Base-by-base conservation (phyloP, 805 yeast genomes). In the Wickerhamomyces mucosus region DNA sequence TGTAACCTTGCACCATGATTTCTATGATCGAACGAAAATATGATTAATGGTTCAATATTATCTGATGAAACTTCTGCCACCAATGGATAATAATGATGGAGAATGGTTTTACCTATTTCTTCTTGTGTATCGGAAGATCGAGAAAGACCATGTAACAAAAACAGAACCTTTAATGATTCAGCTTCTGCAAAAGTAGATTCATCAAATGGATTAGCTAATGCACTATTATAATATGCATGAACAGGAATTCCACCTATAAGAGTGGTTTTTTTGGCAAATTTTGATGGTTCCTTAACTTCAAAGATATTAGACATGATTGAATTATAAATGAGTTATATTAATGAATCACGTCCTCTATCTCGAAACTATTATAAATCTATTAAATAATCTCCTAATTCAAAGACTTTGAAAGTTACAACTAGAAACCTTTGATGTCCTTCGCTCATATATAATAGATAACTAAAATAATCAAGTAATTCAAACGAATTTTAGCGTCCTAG, bases 1-100 rank as follows among this genome's bases (percentile, higher is more conserved):
- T 44, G 13, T 0, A 25, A 7, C 13, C 50, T 29, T 3, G 10
- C 18, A 8, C 52, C 50, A 26, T 47, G 52, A 31, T 47, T 47
- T 33, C 43, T 34, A 8, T 33, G 40, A 27, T 47, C 52, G 36
- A 43, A 47, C 4, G 40, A 20, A 11, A 46, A 8, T 2, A 46
- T 26, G 9, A 44, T 18, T 5, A 46, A 23, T 3, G 43, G 39
- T 9, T 15, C 21, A 14, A 23, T 16, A 23, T 6, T 7, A 23
- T 23, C 26, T 14, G 16, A 23, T 8, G 26, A 15, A 5, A 13
- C 7, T 5, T 23, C 26, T 8, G 16, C 26, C 7, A 16, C 26
- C 10, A 23, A 11, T 5, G 26, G 26, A 11, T 23, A 23, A 23
- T 23, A 23, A 15, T 16, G 16, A 23, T 23, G 15, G 5, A 23